phyloP scores from a whole-genome alignment of 495 filamentous ascomycete genomes.

The Tuber umbilicatum region DNA sequence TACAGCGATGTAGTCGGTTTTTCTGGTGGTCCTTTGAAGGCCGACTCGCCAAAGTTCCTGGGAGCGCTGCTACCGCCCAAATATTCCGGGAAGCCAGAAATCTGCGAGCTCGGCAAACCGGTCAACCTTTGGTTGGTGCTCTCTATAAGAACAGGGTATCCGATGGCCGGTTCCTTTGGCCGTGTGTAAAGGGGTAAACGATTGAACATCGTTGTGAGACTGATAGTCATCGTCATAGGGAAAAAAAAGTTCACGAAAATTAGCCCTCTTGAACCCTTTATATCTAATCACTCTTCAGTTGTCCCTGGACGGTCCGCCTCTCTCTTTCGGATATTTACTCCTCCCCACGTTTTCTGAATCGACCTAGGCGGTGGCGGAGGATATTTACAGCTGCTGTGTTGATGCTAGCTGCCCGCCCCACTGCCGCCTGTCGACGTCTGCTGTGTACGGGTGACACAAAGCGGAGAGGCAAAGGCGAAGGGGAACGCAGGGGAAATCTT shows the following conservation, averaged over 20 bases:
- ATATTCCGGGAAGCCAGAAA: slow-evolving; percentile 17
- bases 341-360: background rate
- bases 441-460: slow-evolving; percentile 17
- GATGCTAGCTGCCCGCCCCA: slow-evolving; percentile 7
- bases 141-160: slow-evolving; percentile 37
- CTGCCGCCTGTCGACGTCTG: background rate
- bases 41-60: slow-evolving; percentile 8
- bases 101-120: slow-evolving; percentile 33
- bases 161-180: slow-evolving; percentile 39
- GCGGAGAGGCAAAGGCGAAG: slow-evolving; percentile 8
- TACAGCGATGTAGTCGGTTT: slow-evolving; percentile 17
- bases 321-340: background rate
- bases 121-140: slow-evolving; percentile 35
- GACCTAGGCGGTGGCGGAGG: slow-evolving; percentile 6
- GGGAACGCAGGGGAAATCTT: slow-evolving; percentile 11
- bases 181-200: slow-evolving; percentile 39
- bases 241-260: slow-evolving; percentile 8
- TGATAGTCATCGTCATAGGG: slow-evolving; percentile 27
- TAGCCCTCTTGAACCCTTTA: slow-evolving; percentile 16
- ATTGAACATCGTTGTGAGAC: slow-evolving; percentile 39
- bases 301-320: background rate
- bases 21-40: slow-evolving; percentile 23
- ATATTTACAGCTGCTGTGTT: slow-evolving; percentile 17
- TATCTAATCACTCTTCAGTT: slow-evolving; percentile 1
- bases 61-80: slow-evolving; percentile 16